These are phyloP conservation scores for Nicotiana sylvestris DNA, from an alignment of 257 asterid species.

Conservation along the genomic window DNA sequence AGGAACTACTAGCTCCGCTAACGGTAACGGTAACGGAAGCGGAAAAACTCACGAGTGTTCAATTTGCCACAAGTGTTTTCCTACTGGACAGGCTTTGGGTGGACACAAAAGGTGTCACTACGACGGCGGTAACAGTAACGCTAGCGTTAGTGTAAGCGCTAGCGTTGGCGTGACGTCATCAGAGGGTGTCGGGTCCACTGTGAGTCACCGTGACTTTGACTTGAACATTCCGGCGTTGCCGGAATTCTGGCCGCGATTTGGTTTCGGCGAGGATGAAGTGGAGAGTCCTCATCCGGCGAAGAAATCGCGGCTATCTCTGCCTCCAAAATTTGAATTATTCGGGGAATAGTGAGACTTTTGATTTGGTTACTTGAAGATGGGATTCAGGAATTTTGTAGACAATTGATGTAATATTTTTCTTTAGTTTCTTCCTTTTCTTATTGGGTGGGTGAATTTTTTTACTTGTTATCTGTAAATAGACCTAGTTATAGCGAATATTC, in stretches of 20 bases:
- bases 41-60: constrained; percentile 49
- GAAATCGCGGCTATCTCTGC: constrained; percentile 32
- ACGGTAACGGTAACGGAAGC: constrained; percentile 8
- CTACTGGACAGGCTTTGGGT: constrained; percentile 58
- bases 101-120: constrained; percentile 61
- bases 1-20: constrained; percentile 1
- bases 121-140: constrained; percentile 38
- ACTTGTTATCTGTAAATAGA: neutral
- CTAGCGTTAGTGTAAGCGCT: neutral
- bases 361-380: neutral
- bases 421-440: neutral
- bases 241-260: constrained; percentile 29
- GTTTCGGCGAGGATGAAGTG: constrained; percentile 49
- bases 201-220: constrained; percentile 45
- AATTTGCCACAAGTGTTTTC: constrained; percentile 43
- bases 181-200: constrained; percentile 49
- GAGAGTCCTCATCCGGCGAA: constrained; percentile 70
- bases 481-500: neutral
- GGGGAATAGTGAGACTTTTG: neutral
- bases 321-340: constrained; percentile 25
- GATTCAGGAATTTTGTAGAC: neutral
- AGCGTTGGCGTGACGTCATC: constrained; percentile 35
- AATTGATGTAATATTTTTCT: neutral
- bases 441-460: neutral
- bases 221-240: constrained; percentile 60